These are phyloP conservation scores for Lathyrus sativus DNA, from an alignment of 306 rosid species.

Conservation along the genomic window DNA sequence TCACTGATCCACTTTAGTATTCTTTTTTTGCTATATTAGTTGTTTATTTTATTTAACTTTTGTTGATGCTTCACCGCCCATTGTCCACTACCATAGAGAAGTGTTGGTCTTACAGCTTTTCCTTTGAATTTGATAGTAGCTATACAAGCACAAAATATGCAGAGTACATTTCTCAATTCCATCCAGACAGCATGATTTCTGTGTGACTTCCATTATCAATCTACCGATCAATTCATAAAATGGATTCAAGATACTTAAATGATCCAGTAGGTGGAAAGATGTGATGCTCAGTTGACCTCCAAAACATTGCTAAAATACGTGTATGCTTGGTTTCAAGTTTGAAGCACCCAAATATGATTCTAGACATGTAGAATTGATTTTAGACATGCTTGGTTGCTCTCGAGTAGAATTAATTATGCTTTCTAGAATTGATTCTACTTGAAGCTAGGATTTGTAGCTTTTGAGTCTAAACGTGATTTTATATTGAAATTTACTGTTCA, in stretches of 20 bases:
- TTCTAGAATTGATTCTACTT: too few species aligned
- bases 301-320: conserved; percentile 11
- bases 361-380: too few species aligned
- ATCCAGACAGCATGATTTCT: neutral
- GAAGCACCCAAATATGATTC: too few species aligned
- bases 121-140: conserved; percentile 23
- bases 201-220: neutral
- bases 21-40: neutral
- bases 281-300: neutral
- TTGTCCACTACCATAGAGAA: conserved; percentile 16
- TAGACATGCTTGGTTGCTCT: too few species aligned
- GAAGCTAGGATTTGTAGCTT: too few species aligned
- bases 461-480: too few species aligned
- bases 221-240: conserved; percentile 5
- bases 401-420: too few species aligned
- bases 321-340: too few species aligned
- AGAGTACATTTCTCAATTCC: conserved; percentile 1
- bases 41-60: conserved; percentile 13
- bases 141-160: conserved; percentile 11
- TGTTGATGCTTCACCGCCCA: conserved; percentile 16
- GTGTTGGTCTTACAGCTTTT: conserved; percentile 22
- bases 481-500: too few species aligned
- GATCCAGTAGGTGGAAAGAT: neutral
- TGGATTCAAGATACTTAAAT: neutral
- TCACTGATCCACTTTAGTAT: conserved; percentile 10